Evolutionary conservation across 2,329 filamentous ascomycete genomes (phyloP), one percentile per base, ranked within the genome.

Genomic region (Ceratocystis colombiana): DNA sequence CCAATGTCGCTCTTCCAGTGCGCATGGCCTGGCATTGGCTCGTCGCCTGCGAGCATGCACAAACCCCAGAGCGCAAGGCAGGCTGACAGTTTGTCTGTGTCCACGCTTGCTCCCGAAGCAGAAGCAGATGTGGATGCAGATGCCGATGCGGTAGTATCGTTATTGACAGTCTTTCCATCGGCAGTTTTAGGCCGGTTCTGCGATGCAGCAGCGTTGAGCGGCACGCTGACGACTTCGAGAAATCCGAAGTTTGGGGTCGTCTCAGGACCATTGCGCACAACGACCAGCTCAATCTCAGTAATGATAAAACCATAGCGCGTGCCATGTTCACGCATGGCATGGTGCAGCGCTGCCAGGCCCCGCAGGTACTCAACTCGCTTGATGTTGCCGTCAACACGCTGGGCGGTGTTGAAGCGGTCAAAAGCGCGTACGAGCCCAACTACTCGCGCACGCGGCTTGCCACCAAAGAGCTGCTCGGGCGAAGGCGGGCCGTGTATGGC

Each of bases 301-400:
- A 96, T 85, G 75, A 97, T 93, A 79, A 96, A 97, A 65, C 93
- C 93, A 75, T 96, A 97, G 68, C 93, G 87, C 74, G 90, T 95
- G 70, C 87, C 86, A 77, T 96, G 89, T 77, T 96, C 90, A 75
- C 93, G 90, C 90, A 96, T 96, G 73, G 87, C 86, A 73, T 89
- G 84, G 76, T 97, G 93, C 57, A 96, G 79, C 71, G 95, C 90
- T 0, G 91, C 82, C 4, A 97, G 84, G 1, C 90, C 90, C 63
- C 88, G 87, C 22, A 96, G 86, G 78, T 96, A 96, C 76, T 93
- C 86, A 67, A 96, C 89, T 67, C 89, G 88, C 76, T 91, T 88
- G 75, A 90, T 84, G 70, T 92, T 90, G 57, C 86, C 86, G 75
- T 95, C 90, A 68, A 87, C 85, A 68, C 91, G 89, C 89, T 96